A percentile compares a stretch with the other conserved stretches of the same genome.
Conservation (phyloP, 306 rosid genomes). For the Potentilla sterilis region DNA sequence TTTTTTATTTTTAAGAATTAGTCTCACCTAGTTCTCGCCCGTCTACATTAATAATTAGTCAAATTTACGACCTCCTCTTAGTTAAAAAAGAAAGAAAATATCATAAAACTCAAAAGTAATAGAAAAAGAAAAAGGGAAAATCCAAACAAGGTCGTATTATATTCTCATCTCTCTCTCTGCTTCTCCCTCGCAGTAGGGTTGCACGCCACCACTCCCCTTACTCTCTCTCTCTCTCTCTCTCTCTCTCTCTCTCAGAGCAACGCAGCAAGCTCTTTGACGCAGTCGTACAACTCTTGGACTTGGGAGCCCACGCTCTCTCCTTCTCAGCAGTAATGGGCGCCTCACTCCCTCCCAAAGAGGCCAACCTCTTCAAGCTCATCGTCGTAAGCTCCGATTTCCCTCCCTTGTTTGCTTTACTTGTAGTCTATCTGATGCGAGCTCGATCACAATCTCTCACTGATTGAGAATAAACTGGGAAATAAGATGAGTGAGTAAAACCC, state of each 20-base stretch:
- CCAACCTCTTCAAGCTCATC: constrained; percentile 97
- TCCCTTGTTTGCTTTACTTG: constrained; percentile 4
- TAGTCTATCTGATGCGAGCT: constrained; percentile 25
- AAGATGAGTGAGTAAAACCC: constrained; percentile 8
- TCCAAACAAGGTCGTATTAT: constrained; percentile 8
- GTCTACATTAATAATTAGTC: too few species aligned
- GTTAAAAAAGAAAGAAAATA: too few species aligned
- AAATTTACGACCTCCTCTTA: too few species aligned
- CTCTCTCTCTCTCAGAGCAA: neutral
- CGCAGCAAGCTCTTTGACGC: constrained; percentile 11
- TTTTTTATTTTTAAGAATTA: too few species aligned
- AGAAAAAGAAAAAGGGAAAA: neutral
- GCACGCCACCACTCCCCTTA: constrained; percentile 49
- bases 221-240: neutral
- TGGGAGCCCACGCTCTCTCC: constrained; percentile 4
- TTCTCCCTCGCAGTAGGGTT: constrained; percentile 56
- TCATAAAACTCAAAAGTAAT: neutral
- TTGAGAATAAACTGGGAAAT: neutral
- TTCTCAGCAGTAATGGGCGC: constrained; percentile 71
- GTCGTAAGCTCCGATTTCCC: constrained; percentile 69
- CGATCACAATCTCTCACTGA: constrained; percentile 20
- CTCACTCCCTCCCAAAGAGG: constrained; percentile 85
- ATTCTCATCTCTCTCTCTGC: neutral
- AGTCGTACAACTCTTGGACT: neutral
- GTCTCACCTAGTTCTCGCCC: too few species aligned